These are phyloP conservation scores for Hypoxylon rickii DNA, from an alignment of 495 filamentous ascomycete genomes.

Conservation along the genomic window DNA sequence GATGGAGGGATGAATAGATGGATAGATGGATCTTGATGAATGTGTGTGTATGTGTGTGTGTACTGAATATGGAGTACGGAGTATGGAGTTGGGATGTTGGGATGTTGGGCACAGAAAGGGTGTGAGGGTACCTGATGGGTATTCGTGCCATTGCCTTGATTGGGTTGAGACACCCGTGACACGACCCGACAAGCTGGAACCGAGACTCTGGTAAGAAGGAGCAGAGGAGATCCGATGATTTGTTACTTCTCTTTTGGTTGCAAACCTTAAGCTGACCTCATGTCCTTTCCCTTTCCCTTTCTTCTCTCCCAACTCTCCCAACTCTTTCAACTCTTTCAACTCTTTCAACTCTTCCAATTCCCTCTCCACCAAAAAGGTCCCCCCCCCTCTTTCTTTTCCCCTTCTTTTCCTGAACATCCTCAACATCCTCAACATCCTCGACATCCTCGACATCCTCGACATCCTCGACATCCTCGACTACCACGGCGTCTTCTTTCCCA, in stretches of 20 bases:
- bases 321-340: conserved; percentile 26
- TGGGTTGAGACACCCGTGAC: conserved; percentile 28
- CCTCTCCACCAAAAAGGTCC: conserved; percentile 38
- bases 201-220: conserved; percentile 37
- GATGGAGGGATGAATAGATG: too few relatives aligned
- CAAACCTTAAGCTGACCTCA: conserved; percentile 44
- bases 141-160: conserved; percentile 13
- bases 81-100: background rate
- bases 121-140: conserved; percentile 28
- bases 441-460: too few relatives aligned
- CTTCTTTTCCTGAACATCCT: background rate
- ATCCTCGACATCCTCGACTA: too few relatives aligned
- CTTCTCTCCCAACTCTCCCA: background rate
- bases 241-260: conserved; percentile 36
- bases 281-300: conserved; percentile 4
- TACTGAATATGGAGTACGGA: too few relatives aligned
- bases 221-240: conserved; percentile 37
- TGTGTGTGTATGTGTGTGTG: too few relatives aligned
- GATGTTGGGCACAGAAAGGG: conserved; percentile 20
- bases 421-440: too few relatives aligned
- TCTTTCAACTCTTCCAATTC: conserved; percentile 22
- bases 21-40: too few relatives aligned
- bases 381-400: conserved; percentile 5
- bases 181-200: conserved; percentile 34
- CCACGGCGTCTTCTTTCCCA: background rate